These are phyloP conservation scores for Ramularia collo-cygni DNA, from an alignment of 2,329 filamentous ascomycete species.

Conservation along the genomic window DNA sequence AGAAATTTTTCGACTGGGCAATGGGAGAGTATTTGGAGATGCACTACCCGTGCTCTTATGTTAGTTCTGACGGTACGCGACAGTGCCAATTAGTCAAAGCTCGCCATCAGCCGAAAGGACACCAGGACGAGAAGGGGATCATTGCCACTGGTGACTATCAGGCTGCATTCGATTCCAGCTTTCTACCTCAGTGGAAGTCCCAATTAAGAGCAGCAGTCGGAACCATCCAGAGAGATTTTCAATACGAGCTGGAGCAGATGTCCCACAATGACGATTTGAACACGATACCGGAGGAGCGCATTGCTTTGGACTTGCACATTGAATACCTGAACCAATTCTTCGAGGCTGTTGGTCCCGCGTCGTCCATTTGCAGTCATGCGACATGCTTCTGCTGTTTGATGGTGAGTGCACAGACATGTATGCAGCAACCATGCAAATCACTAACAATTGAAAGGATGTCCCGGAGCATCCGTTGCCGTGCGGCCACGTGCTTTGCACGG, in stretches of 20 bases:
- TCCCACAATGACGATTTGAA: conserved; percentile 22
- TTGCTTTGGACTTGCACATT: conserved; percentile 26
- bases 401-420: too few relatives aligned
- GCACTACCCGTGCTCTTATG: conserved; percentile 42
- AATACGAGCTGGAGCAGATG: conserved; percentile 26
- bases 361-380: conserved; percentile 27
- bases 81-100: conserved; percentile 29
- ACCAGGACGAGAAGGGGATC: conserved; percentile 41
- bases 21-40: conserved; percentile 40
- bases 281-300: conserved; percentile 25
- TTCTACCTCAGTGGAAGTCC: conserved; percentile 23
- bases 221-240: conserved; percentile 26
- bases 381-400: conserved; percentile 44
- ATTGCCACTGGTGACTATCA: conserved; percentile 38
- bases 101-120: conserved; percentile 29
- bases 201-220: conserved; percentile 27
- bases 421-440: too few relatives aligned
- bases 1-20: conserved; percentile 38
- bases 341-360: conserved; percentile 33
- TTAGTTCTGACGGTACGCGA: conserved; percentile 25
- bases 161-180: conserved; percentile 32
- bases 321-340: conserved; percentile 33
- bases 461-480: conserved; percentile 41
- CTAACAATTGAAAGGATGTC: too few relatives aligned
- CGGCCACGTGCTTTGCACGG: conserved; percentile 41